Evolutionary conservation across 306 rosid species (phyloP).

Genomic region (Trifolium subterraneum): DNA sequence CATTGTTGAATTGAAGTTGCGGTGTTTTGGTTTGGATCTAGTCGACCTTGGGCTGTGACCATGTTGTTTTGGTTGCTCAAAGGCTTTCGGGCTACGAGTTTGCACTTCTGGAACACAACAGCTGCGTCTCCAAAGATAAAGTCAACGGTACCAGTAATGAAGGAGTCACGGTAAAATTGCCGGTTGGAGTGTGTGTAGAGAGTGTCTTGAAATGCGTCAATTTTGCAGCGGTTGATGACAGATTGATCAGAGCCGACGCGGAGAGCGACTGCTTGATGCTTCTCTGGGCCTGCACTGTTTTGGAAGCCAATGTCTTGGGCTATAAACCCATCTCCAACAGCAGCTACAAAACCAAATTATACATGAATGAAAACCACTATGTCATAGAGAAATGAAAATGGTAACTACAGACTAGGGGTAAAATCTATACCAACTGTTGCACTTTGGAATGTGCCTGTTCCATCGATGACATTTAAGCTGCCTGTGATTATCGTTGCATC

Average conservation of each 20-base stretch:
- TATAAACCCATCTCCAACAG: constrained; percentile 79
- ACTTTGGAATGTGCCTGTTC: constrained; percentile 51
- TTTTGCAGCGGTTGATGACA: constrained; percentile 66
- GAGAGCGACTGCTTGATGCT: constrained; percentile 80
- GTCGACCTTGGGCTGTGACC: constrained; percentile 77
- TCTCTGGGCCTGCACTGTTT: constrained; percentile 75
- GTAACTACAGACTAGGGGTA: not conserved
- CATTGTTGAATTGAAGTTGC: constrained; percentile 70
- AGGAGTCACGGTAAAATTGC: constrained; percentile 68
- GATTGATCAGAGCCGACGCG: constrained; percentile 65
- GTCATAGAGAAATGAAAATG: not conserved
- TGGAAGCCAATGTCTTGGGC: constrained; percentile 69
- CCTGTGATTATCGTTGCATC: constrained; percentile 59
- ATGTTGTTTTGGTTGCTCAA: constrained; percentile 62
- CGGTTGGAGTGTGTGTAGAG: constrained; percentile 68
- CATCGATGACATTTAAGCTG: constrained; percentile 57
- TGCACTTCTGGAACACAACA: constrained; percentile 67
- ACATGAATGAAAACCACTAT: not conserved
- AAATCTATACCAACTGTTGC: constrained; percentile 52
- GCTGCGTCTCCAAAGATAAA: constrained; percentile 78
- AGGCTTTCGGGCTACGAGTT: constrained; percentile 60
- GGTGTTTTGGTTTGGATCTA: constrained; percentile 64
- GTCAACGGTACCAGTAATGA: constrained; percentile 68
- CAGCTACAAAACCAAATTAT: constrained; percentile 49
- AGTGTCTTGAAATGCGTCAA: constrained; percentile 77